Conservation (phyloP, 2,329 filamentous ascomycete species). For the Curvularia eragrostidis region DNA sequence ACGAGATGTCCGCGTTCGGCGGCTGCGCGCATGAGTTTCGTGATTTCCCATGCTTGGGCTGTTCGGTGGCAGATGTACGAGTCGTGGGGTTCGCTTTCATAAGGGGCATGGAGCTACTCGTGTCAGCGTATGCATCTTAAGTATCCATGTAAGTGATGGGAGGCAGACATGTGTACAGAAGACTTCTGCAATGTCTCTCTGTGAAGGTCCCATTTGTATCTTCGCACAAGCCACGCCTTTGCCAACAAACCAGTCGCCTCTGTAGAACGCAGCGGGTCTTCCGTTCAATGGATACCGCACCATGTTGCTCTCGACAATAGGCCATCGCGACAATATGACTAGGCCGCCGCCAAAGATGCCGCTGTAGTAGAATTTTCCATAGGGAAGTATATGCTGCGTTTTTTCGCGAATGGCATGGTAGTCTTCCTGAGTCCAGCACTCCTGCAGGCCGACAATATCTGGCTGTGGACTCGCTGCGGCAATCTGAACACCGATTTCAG, state of each 20-base stretch:
- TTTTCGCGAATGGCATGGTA: slow-evolving; percentile 78
- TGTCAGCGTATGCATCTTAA: slow-evolving; percentile 48
- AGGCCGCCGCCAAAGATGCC: slow-evolving; percentile 90
- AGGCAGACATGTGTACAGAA: slow-evolving; percentile 81
- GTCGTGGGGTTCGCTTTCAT: slow-evolving; percentile 79
- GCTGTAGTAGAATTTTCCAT: slow-evolving; percentile 91
- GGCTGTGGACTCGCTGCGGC: slow-evolving; percentile 71
- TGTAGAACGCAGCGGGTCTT: slow-evolving; percentile 88
- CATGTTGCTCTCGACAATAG: slow-evolving; percentile 89
- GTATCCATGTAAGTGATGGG: background rate
- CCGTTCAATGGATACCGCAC: slow-evolving; percentile 88
- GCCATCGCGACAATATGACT: slow-evolving; percentile 89
- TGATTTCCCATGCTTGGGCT: slow-evolving; percentile 92
- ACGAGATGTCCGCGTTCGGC: slow-evolving; percentile 82
- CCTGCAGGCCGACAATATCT: slow-evolving; percentile 90
- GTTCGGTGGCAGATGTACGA: slow-evolving; percentile 90
- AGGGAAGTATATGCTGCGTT: slow-evolving; percentile 77
- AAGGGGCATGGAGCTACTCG: slow-evolving; percentile 76
- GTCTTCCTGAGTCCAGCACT: slow-evolving; percentile 90
- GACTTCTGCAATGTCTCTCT: slow-evolving; percentile 77
- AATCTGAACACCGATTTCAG: slow-evolving; percentile 83
- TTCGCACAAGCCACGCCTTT: slow-evolving; percentile 89
- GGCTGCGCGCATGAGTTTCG: slow-evolving; percentile 84
- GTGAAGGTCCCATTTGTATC: slow-evolving; percentile 71
- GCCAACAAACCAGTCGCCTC: slow-evolving; percentile 95